Evolutionary conservation across 768 basidiomycete species (phyloP).

Genomic region (Russula sp.): DNA sequence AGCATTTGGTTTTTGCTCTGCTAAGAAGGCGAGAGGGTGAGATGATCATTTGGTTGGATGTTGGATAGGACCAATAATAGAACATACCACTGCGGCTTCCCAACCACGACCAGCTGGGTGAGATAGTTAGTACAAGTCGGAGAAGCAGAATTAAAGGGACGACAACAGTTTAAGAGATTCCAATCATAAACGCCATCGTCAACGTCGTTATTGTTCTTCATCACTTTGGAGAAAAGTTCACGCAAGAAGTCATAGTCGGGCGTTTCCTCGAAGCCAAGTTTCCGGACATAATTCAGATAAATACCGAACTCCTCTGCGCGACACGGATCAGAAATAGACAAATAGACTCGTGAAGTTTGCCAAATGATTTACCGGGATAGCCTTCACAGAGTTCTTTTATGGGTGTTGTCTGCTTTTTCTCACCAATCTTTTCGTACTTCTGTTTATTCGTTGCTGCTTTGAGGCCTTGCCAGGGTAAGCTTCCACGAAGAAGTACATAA

Average conservation of each 20-base stretch:
- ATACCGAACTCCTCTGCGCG: slow-evolving; percentile 92
- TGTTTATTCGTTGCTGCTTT: slow-evolving; percentile 99
- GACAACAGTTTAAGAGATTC: slow-evolving; percentile 81
- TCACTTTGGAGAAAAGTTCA: slow-evolving; percentile 89
- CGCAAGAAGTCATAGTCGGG: slow-evolving; percentile 98
- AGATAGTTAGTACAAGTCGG: background rate
- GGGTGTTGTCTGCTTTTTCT: slow-evolving; percentile 98
- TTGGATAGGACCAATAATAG: background rate
- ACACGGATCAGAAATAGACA: background rate
- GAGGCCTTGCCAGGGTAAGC: slow-evolving; percentile 97
- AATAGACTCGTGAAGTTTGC: slow-evolving; percentile 10
- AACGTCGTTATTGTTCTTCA: slow-evolving; percentile 85
- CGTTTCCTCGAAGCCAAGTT: slow-evolving; percentile 97
- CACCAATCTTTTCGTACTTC: slow-evolving; percentile 99
- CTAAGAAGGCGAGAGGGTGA: background rate
- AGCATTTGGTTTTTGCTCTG: slow-evolving; percentile 65
- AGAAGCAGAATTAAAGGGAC: slow-evolving; percentile 7
- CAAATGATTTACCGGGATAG: slow-evolving; percentile 73
- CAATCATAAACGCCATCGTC: slow-evolving; percentile 97
- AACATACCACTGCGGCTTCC: slow-evolving; percentile 75
- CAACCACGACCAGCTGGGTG: slow-evolving; percentile 83
- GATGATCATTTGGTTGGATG: background rate
- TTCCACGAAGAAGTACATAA: slow-evolving; percentile 98
- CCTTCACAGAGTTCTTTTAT: slow-evolving; percentile 97
- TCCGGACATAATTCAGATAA: slow-evolving; percentile 98